These are phyloP conservation scores for Populus nigra DNA, from an alignment of 345 rosid species.

Conservation along the genomic window DNA sequence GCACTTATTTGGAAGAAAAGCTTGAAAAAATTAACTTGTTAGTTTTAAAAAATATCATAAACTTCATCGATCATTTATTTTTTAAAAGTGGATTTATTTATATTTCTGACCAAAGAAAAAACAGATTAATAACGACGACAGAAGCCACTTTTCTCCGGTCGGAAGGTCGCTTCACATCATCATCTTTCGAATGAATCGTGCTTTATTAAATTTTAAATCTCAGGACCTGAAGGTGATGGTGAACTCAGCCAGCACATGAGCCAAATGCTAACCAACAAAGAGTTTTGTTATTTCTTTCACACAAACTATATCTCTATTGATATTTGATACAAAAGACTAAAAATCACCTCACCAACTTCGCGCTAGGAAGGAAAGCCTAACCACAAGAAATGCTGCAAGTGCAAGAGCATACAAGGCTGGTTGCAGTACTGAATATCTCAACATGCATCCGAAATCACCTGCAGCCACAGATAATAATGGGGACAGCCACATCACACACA, in stretches of 20 bases:
- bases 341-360: conserved; percentile 11
- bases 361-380: not conserved
- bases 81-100: too few relatives aligned
- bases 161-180: too few relatives aligned
- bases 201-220: too few relatives aligned
- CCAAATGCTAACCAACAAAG: not conserved
- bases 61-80: too few relatives aligned
- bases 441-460: conserved; percentile 21
- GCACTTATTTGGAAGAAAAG: too few relatives aligned
- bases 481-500: not conserved
- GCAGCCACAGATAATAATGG: conserved; percentile 22
- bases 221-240: not conserved
- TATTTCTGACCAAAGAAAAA: too few relatives aligned
- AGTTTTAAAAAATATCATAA: too few relatives aligned
- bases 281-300: not conserved
- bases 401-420: not conserved
- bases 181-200: too few relatives aligned
- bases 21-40: too few relatives aligned
- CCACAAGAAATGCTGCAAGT: not conserved
- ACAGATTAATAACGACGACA: too few relatives aligned
- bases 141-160: too few relatives aligned
- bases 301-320: not conserved
- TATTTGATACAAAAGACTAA: conserved; percentile 8
- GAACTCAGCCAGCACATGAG: not conserved
- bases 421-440: not conserved